Evolutionary conservation across 345 rosid genomes (phyloP), one percentile per base, ranked within the genome.

Genomic region (Orychophragmus violaceus): DNA sequence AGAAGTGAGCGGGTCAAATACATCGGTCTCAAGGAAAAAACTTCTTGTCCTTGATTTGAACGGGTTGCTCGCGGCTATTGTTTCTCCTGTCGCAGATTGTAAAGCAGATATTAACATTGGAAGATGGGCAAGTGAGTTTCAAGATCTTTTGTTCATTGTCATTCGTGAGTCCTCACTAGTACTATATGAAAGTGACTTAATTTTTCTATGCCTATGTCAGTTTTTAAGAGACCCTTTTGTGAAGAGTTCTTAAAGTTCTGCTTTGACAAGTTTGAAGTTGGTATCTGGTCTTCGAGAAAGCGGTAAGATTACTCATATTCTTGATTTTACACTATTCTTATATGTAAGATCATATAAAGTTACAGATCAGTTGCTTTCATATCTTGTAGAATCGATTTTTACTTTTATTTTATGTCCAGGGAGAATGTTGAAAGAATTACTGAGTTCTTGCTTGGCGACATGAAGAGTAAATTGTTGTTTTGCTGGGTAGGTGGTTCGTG

Each of bases 1-100:
- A 4, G 33, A 21, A 39, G 52, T 16, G 12, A 11, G 13, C 2
- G 4, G 46, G 10, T 3, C 28, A 8, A 19, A 18, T 48, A 21
- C 52, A 7, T 53, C n/a, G 0, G 54, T 12, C 1, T 41, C 53
- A 23, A 79, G 64, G 68, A 85, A 76, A 29, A 88, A 84, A 21
- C 94, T 90, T 69, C 82, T 88, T 21, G 82, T 93, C 69, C 92
- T 93, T 75, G 96, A 94, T 76, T 69, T 94, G 76, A 94, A 94
- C 72, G 99, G 99, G 39, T 72, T 90, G 62, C 92, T 94, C 46
- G 92, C 81, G 9, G 92, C 83, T 78, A 73, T 90, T 16, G 87
- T 84, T 60, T 53, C 57, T 54, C 80, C 83, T 65, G 77, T 81
- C 16, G 72, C 78, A 70, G 74, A 60, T 53, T 64, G 2, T 58